A percentile compares a stretch with the other conserved stretches of the same genome.
These are phyloP conservation scores for Candolleomyces eurysporus DNA, from an alignment of 768 basidiomycete genomes.

Conservation along the genomic window DNA sequence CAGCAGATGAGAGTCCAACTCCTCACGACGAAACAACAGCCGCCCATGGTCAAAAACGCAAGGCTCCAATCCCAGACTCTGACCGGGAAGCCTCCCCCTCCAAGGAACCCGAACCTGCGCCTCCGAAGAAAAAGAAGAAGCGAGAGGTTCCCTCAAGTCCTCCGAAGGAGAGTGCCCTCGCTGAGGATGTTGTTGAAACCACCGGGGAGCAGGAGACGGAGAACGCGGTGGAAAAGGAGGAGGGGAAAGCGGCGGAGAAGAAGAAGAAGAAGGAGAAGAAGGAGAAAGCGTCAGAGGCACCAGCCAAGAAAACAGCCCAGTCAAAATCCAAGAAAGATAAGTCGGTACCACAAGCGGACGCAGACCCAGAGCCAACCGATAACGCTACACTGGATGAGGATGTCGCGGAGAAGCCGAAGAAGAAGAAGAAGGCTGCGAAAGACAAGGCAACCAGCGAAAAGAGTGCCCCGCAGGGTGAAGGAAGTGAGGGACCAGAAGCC, in stretches of 20 bases:
- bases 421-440: not conserved
- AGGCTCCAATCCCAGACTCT: not conserved
- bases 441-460: not conserved
- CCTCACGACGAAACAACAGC: not conserved
- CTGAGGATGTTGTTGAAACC: not conserved
- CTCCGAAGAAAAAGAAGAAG: constrained; percentile 1
- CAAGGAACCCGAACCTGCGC: not conserved
- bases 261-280: constrained; percentile 14
- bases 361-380: not conserved
- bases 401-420: not conserved
- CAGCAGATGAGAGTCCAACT: not conserved
- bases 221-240: constrained; percentile 4
- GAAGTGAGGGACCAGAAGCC: not conserved
- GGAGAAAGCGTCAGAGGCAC: constrained; percentile 12
- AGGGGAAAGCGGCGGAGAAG: constrained; percentile 4
- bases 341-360: not conserved
- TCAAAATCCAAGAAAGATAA: constrained; percentile 8
- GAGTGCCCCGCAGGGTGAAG: too few species aligned
- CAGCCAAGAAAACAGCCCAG: constrained; percentile 6
- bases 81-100: not conserved
- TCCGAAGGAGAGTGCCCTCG: not conserved
- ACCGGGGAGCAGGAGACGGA: not conserved
- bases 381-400: not conserved
- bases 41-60: not conserved
- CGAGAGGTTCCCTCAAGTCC: not conserved